Evolutionary conservation across 208 protist species (phyloP), one percentile per base, ranked within the genome.

Genomic region (Leishmania turanica): DNA sequence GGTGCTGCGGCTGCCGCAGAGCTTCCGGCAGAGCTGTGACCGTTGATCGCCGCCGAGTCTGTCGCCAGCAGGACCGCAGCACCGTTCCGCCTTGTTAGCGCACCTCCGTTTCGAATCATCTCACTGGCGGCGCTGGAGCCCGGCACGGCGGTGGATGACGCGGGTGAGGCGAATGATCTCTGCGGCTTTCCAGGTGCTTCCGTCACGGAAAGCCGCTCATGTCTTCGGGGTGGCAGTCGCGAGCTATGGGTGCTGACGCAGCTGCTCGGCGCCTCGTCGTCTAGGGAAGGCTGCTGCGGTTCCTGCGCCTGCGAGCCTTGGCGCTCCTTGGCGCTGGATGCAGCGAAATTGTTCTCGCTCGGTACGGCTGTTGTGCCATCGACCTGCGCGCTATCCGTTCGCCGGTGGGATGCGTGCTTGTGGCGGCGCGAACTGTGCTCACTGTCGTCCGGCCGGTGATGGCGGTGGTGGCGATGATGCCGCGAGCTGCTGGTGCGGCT

Each of bases 181-280:
- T 21, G 34, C 19, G 31, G 42, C 42, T 34, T 51, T 60, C 5
- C 64, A 37, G 34, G 65, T 37, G 62, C 60, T 68, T 37, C 37
- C 1, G 37, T 80, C 37, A 13, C 21, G 45, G 53, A 74, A 65
- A 2, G 77, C 60, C 70, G 82, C 42, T 37, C 62, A 45, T 11
- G 77, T 53, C 82, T 78, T 65, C 77, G 82, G 27, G 31, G 21
- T 17, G 82, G 77, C 60, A 81, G 56, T 19, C 77, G 82, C 6
- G 82, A 81, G 65, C 82, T 85, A 54, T 65, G 70, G 15, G 72
- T 75, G 72, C 82, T 85, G 72, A 70, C 72, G 19, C 60, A 64
- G 72, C 82, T 81, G 72, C 72, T 81, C 34, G 56, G 56, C 60
- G 65, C 3, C 21, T 72, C 53, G 42, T 24, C 60, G 62, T 74